Conservation (phyloP, 768 basidiomycete species). For the Dentipellis fragilis region DNA sequence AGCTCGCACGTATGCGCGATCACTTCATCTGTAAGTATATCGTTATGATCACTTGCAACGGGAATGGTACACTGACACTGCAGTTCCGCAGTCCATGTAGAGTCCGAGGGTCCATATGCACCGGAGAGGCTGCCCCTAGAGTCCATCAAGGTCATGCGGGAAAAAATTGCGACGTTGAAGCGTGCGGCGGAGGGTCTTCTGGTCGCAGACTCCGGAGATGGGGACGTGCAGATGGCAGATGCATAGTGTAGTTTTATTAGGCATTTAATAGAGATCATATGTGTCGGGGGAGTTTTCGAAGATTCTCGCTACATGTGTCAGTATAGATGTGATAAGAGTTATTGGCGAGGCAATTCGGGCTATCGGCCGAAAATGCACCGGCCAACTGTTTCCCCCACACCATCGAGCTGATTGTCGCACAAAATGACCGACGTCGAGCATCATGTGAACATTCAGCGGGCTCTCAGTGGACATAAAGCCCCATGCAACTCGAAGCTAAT, state of each 20-base stretch:
- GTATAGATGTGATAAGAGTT: too few relatives aligned
- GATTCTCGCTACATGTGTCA: too few relatives aligned
- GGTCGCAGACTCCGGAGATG: constrained; percentile 24
- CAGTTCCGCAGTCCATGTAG: constrained; percentile 59
- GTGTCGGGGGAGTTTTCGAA: too few relatives aligned
- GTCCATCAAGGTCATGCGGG: constrained; percentile 70
- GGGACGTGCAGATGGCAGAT: constrained; percentile 48
- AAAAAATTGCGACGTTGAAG: constrained; percentile 57
- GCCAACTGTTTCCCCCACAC: too few relatives aligned
- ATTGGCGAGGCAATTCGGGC: too few relatives aligned
- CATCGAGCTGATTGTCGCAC: too few relatives aligned
- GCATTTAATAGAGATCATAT: too few relatives aligned
- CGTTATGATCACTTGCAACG: neutral
- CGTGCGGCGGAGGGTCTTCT: constrained; percentile 50
- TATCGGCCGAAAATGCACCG: too few relatives aligned
- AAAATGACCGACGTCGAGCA: too few relatives aligned
- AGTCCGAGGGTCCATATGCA: constrained; percentile 82
- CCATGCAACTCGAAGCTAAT: too few relatives aligned
- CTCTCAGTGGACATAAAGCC: too few relatives aligned
- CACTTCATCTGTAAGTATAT: constrained; percentile 70
- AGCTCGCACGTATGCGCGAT: constrained; percentile 80
- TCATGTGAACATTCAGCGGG: too few relatives aligned
- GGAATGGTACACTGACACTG: neutral
- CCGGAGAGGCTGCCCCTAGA: constrained; percentile 80
- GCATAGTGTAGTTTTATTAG: constrained; percentile 9